phyloP scores from a whole-genome alignment of 768 basidiomycete genomes.

The Hericium coralloides region DNA sequence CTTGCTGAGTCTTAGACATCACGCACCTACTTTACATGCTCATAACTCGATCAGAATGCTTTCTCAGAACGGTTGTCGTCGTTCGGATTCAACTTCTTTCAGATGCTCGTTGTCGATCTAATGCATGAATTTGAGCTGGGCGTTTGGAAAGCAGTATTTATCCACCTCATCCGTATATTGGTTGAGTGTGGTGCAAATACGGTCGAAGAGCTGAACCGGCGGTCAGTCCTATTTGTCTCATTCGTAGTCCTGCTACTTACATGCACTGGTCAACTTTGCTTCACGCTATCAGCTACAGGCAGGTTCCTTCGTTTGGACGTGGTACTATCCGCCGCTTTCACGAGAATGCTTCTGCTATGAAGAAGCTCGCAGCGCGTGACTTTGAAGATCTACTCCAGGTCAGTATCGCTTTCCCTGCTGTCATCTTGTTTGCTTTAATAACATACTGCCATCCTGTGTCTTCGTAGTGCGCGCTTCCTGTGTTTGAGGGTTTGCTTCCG shows the following conservation, averaged over 20 bases:
- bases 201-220: slow-evolving; percentile 17
- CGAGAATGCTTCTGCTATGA: slow-evolving; percentile 16
- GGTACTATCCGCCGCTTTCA: slow-evolving; percentile 17
- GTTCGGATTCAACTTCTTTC: slow-evolving; percentile 19
- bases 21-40: neutral
- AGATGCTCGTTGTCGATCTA: slow-evolving; percentile 25
- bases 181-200: slow-evolving; percentile 6
- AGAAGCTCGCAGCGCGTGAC: slow-evolving; percentile 18
- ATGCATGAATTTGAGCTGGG: slow-evolving; percentile 36
- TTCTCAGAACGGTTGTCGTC: slow-evolving; percentile 20
- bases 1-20: neutral
- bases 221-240: too few relatives aligned
- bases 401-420: neutral
- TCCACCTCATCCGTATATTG: slow-evolving; percentile 28
- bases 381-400: slow-evolving; percentile 22
- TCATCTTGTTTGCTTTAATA: too few relatives aligned
- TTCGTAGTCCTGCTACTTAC: neutral
- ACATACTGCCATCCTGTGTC: too few relatives aligned
- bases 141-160: slow-evolving; percentile 28
- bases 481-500: slow-evolving; percentile 17
- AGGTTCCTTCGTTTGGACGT: slow-evolving; percentile 20
- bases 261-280: too few relatives aligned
- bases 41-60: slow-evolving; percentile 22
- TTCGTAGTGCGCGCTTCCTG: slow-evolving; percentile 18
- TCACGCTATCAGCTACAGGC: slow-evolving; percentile 6